Evolutionary conservation across 2,329 filamentous ascomycete species (phyloP).

Genomic region (Ophiocordyceps camponoti-leonardi): DNA sequence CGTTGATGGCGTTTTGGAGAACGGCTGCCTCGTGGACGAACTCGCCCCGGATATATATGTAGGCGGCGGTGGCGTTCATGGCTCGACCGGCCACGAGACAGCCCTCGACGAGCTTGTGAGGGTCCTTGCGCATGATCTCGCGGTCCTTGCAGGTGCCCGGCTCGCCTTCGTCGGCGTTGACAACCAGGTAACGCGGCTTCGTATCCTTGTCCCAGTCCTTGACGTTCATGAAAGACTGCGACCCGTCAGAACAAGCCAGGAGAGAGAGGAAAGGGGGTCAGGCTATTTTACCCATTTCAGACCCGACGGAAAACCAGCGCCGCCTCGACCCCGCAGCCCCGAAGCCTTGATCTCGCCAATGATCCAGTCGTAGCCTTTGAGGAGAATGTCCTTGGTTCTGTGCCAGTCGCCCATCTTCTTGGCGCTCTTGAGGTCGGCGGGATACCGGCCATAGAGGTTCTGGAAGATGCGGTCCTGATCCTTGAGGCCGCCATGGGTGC

Average conservation of each 20-base stretch:
- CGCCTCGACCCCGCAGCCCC: constrained; percentile 84
- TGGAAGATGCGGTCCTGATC: constrained; percentile 99
- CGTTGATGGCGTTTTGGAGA: constrained; percentile 88
- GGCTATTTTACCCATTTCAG: constrained; percentile 78
- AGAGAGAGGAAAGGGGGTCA: not conserved
- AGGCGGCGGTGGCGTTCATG: constrained; percentile 97
- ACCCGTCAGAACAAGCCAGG: constrained; percentile 1
- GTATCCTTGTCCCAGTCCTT: constrained; percentile 98
- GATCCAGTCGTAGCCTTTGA: constrained; percentile 98
- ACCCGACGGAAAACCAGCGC: constrained; percentile 93
- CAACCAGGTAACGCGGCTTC: constrained; percentile 89
- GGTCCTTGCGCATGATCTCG: constrained; percentile 99
- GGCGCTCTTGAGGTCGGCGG: constrained; percentile 77
- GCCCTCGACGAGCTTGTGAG: constrained; percentile 96
- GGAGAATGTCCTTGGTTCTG: constrained; percentile 95
- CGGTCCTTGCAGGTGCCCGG: constrained; percentile 98
- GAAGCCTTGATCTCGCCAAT: constrained; percentile 96
- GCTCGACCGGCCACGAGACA: constrained; percentile 89
- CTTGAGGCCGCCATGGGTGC: constrained; percentile 68
- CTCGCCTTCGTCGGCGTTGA: constrained; percentile 98
- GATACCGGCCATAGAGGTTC: constrained; percentile 91
- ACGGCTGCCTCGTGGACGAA: constrained; percentile 93
- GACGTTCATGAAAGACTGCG: constrained; percentile 97
- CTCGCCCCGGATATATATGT: constrained; percentile 98
- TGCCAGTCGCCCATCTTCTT: constrained; percentile 99